phyloP scores from a whole-genome alignment of 2,329 filamentous ascomycete species.

The Thielaviopsis populi region DNA sequence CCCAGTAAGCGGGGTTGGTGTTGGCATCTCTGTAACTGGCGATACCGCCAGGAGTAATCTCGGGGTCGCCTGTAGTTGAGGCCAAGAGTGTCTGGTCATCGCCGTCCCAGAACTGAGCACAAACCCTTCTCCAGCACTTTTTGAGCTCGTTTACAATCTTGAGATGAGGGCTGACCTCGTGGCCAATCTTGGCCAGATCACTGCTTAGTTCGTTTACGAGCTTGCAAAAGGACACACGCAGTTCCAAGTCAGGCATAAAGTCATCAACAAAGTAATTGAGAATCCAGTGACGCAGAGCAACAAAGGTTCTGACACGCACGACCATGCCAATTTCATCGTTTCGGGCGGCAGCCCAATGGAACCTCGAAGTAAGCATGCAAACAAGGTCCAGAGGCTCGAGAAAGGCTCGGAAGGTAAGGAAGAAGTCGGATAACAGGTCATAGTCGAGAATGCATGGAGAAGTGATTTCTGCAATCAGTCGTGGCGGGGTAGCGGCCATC shows the following conservation, averaged over 20 bases:
- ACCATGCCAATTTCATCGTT: slow-evolving; percentile 77
- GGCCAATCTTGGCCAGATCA: slow-evolving; percentile 45
- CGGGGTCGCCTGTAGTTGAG: slow-evolving; percentile 41
- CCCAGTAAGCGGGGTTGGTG: neutral
- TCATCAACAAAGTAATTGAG: slow-evolving; percentile 96
- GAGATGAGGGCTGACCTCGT: slow-evolving; percentile 46
- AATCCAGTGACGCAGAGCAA: slow-evolving; percentile 91
- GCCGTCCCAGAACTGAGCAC: slow-evolving; percentile 75
- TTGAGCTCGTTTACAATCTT: slow-evolving; percentile 92
- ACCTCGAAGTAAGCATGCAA: slow-evolving; percentile 66
- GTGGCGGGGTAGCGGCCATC: slow-evolving; percentile 74
- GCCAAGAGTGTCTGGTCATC: slow-evolving; percentile 41
- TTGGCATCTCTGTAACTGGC: slow-evolving; percentile 43
- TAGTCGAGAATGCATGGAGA: slow-evolving; percentile 94
- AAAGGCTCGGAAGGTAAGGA: slow-evolving; percentile 85
- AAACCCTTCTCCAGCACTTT: slow-evolving; percentile 91
- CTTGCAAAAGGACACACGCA: slow-evolving; percentile 66
- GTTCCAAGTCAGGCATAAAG: slow-evolving; percentile 60
- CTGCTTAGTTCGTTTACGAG: slow-evolving; percentile 56
- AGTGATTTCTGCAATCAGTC: slow-evolving; percentile 89
- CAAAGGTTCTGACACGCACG: slow-evolving; percentile 90
- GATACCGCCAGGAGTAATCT: slow-evolving; percentile 62
- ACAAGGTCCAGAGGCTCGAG: slow-evolving; percentile 62
- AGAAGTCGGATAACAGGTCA: slow-evolving; percentile 93
- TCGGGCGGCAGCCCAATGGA: slow-evolving; percentile 73